A percentile compares a stretch with the other conserved stretches of the same genome.
These are phyloP conservation scores for Penicillium sp. DNA, from an alignment of 2,329 filamentous ascomycete genomes.

Conservation along the genomic window DNA sequence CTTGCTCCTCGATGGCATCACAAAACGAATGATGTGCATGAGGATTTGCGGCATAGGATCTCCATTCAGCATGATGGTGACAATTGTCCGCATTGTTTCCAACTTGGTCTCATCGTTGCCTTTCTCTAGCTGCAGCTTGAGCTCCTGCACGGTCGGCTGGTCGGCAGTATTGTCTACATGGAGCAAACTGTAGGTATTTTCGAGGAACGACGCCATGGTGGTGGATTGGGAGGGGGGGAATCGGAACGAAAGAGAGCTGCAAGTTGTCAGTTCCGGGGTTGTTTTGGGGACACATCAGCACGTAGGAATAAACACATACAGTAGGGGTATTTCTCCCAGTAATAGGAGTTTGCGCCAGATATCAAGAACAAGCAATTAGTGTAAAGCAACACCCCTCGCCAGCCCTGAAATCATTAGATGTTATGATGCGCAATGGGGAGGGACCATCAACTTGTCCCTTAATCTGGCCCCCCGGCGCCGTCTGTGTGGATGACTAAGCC, in stretches of 20 bases:
- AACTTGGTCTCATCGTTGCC: slow-evolving; percentile 88
- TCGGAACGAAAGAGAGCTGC: slow-evolving; percentile 33
- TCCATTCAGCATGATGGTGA: slow-evolving; percentile 97
- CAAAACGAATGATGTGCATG: slow-evolving; percentile 99
- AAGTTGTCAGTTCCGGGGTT: slow-evolving; percentile 34
- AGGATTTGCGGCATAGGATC: slow-evolving; percentile 92
- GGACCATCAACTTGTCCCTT: slow-evolving; percentile 43
- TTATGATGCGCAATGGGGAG: slow-evolving; percentile 31
- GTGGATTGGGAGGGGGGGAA: slow-evolving; percentile 25
- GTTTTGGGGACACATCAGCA: slow-evolving; percentile 28
- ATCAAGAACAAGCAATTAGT: slow-evolving; percentile 27
- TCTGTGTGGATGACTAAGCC: slow-evolving; percentile 49
- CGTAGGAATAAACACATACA: slow-evolving; percentile 19
- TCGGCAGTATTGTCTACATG: slow-evolving; percentile 97
- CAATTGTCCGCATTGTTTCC: slow-evolving; percentile 93
- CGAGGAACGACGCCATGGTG: slow-evolving; percentile 91
- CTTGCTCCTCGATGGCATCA: slow-evolving; percentile 98
- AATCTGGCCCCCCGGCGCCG: slow-evolving; percentile 32
- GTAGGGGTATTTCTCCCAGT: slow-evolving; percentile 28
- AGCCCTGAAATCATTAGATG: slow-evolving; percentile 37
- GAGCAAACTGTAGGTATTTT: slow-evolving; percentile 93
- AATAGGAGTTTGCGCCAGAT: slow-evolving; percentile 19
- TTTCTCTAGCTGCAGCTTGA: slow-evolving; percentile 91
- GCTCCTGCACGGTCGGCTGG: slow-evolving; percentile 82
- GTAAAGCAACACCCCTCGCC: slow-evolving; percentile 37